A percentile compares a stretch with the other conserved stretches of the same genome.
These are phyloP conservation scores for Emmonsiellopsis sp. DNA, from an alignment of 2,329 filamentous ascomycete species.

Conservation along the genomic window DNA sequence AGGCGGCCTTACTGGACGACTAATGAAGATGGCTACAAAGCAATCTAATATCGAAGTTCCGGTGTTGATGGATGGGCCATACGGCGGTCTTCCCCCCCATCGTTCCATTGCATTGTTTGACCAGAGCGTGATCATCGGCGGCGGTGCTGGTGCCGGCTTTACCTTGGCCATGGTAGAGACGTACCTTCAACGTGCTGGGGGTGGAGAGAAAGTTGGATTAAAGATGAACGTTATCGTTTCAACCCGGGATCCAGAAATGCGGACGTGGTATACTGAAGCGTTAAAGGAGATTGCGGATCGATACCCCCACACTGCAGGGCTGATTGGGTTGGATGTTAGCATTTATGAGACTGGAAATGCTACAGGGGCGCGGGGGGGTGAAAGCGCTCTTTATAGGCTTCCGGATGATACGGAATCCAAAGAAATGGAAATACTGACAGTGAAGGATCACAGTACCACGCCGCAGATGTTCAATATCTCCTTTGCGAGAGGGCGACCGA, in stretches of 20 bases:
- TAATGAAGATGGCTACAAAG: conserved; percentile 32
- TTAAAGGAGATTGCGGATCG: conserved; percentile 5
- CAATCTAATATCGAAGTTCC: conserved; percentile 28
- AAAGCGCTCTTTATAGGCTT: neutral
- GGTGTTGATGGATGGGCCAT: conserved; percentile 50
- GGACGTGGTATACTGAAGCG: conserved; percentile 13
- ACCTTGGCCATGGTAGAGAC: conserved; percentile 41
- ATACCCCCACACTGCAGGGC: conserved; percentile 9
- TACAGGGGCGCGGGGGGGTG: conserved; percentile 4
- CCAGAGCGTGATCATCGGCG: conserved; percentile 40
- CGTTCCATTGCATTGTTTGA: conserved; percentile 32
- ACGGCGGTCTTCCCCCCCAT: conserved; percentile 40
- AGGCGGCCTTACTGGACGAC: conserved; percentile 40
- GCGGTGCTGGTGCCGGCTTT: conserved; percentile 49
- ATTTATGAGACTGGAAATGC: conserved; percentile 17
- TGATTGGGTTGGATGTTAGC: conserved; percentile 10
- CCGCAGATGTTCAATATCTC: neutral
- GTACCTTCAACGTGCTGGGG: conserved; percentile 13
- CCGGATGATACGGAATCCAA: neutral
- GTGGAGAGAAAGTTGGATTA: neutral
- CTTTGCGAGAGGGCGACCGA: conserved; percentile 20
- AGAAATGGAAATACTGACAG: neutral
- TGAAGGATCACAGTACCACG: no score
- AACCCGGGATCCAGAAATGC: conserved; percentile 2
- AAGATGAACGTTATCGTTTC: neutral